A percentile compares a stretch with the other conserved stretches of the same genome.
These are phyloP conservation scores for Corylus heterophylla DNA, from an alignment of 306 rosid species.

Conservation along the genomic window DNA sequence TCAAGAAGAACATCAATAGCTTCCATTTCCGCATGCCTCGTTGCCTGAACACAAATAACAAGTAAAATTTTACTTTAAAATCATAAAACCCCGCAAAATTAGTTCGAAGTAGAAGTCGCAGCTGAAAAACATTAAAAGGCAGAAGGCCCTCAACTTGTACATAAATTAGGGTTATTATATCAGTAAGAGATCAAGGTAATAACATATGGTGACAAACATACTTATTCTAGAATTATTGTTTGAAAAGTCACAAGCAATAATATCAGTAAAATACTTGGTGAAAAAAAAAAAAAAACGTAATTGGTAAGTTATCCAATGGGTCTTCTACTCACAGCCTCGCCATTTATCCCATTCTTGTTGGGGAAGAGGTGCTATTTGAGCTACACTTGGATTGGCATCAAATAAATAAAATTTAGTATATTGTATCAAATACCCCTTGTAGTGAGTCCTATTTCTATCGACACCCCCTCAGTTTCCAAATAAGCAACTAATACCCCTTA, in stretches of 20 bases:
- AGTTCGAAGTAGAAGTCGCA: not conserved
- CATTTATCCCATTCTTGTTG: too few relatives aligned
- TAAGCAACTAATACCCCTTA: too few relatives aligned
- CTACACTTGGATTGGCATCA: too few relatives aligned
- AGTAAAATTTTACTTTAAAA: slow-evolving; percentile 6
- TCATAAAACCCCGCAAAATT: not conserved
- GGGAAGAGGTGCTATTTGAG: too few relatives aligned
- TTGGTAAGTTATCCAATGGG: not conserved
- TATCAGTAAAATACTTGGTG: not conserved
- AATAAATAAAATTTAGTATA: too few relatives aligned
- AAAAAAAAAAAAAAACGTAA: not conserved
- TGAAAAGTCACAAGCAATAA: not conserved
- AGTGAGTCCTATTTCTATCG: too few relatives aligned
- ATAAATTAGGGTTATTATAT: not conserved
- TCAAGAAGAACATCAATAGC: slow-evolving; percentile 74
- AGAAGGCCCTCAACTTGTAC: not conserved
- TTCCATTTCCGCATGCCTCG: slow-evolving; percentile 99
- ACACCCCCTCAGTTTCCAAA: too few relatives aligned
- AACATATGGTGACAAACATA: not conserved
- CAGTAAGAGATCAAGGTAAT: not conserved
- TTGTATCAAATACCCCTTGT: too few relatives aligned
- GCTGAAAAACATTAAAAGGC: not conserved
- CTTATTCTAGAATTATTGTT: not conserved
- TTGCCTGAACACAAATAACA: slow-evolving; percentile 56
- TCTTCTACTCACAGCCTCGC: too few relatives aligned